phyloP scores from a whole-genome alignment of 257 asterid species.

The Euphrasia confusa region DNA sequence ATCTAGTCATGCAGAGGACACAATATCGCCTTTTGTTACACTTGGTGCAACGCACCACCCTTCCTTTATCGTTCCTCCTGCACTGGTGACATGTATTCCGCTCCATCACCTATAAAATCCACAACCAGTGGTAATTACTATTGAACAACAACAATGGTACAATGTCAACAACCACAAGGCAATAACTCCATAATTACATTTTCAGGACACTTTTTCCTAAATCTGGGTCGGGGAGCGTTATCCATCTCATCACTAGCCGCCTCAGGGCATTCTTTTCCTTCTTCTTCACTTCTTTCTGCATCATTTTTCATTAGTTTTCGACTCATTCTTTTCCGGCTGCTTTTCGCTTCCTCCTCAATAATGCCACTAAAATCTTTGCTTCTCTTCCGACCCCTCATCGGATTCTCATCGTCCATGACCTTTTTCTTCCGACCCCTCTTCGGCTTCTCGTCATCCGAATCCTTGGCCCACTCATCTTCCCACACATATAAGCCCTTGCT shows the following conservation, averaged over 20 bases:
- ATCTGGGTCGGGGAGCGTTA: too few species aligned
- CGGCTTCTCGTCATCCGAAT: constrained; percentile 15
- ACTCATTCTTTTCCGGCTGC: constrained; percentile 4
- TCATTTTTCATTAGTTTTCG: too few species aligned
- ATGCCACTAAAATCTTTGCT: constrained; percentile 10
- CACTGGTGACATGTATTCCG: constrained; percentile 84
- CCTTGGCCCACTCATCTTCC: constrained; percentile 27
- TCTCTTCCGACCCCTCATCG: too few species aligned
- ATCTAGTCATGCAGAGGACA: constrained; percentile 59
- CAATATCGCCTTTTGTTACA: constrained; percentile 67
- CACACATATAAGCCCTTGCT: constrained; percentile 23
- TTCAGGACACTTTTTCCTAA: constrained; percentile 19
- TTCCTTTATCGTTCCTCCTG: constrained; percentile 78
- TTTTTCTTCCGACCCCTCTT: constrained; percentile 23
- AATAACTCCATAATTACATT: constrained; percentile 13
- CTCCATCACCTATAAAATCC: constrained; percentile 38
- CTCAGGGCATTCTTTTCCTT: too few species aligned
- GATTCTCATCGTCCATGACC: constrained; percentile 21
- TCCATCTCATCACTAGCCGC: too few species aligned
- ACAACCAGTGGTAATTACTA: not conserved
- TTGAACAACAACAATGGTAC: not conserved
- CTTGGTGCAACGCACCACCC: constrained; percentile 65
- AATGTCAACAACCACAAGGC: not conserved
- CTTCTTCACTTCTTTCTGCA: too few species aligned
- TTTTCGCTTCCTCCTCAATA: constrained; percentile 19